phyloP scores from a whole-genome alignment of 805 yeast species.

The Wickerhamomyces xylosicus region DNA sequence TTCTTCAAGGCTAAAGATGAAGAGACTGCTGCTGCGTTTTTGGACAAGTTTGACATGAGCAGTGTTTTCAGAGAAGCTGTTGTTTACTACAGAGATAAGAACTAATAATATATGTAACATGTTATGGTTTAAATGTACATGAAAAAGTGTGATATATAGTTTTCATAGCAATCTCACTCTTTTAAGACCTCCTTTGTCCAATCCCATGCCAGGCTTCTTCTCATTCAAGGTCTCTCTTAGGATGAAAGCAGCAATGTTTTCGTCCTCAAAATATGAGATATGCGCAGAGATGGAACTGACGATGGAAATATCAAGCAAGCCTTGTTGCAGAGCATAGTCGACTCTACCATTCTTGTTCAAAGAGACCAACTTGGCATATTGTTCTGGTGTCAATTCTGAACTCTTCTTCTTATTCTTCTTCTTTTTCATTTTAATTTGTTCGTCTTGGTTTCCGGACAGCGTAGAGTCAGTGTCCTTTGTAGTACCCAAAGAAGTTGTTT shows the following conservation, averaged over 20 bases:
- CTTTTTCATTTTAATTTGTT: not conserved
- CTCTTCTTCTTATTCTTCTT: conserved; percentile 15
- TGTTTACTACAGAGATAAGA: not conserved
- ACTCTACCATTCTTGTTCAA: conserved; percentile 69
- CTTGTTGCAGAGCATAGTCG: conserved; percentile 73
- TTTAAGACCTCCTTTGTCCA: conserved; percentile 18
- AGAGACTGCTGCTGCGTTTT: conserved; percentile 33
- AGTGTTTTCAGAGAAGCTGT: not conserved
- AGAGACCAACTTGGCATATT: conserved; percentile 27
- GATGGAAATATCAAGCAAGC: conserved; percentile 69
- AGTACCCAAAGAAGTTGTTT: not conserved
- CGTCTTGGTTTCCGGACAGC: not conserved
- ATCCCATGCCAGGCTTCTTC: conserved; percentile 1
- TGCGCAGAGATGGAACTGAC: conserved; percentile 83
- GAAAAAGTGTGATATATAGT: conserved; percentile 30
- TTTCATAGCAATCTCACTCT: conserved; percentile 13
- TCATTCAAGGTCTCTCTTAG: conserved; percentile 40
- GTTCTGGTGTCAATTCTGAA: conserved; percentile 18
- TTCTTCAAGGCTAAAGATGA: conserved; percentile 43
- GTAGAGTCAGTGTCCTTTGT: too few relatives aligned
- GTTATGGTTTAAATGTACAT: conserved; percentile 61
- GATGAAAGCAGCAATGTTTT: conserved; percentile 73
- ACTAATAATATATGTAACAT: too few relatives aligned
- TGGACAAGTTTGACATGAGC: conserved; percentile 14
- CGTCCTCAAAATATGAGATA: conserved; percentile 78